Evolutionary conservation across 2,329 filamentous ascomycete genomes (phyloP).

Genomic region (Penicillium brevicompactum): DNA sequence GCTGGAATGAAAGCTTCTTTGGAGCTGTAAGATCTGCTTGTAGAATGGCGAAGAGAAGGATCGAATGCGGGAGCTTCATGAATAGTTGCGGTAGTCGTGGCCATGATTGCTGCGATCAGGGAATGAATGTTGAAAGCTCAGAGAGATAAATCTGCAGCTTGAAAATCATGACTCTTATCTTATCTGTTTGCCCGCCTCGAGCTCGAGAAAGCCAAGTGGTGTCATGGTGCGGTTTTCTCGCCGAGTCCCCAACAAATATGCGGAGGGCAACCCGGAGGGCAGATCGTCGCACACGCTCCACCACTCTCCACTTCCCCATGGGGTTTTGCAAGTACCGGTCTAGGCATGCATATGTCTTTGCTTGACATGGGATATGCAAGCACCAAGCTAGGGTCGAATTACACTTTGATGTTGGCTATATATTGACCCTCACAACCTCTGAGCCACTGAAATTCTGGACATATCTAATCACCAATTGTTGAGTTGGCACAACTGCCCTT

Average conservation of each 20-base stretch:
- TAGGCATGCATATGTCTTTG: background rate
- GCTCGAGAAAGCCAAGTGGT: background rate
- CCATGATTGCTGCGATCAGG: conserved; percentile 2
- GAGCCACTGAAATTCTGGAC: background rate
- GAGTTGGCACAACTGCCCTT: background rate
- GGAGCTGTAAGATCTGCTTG: conserved; percentile 2
- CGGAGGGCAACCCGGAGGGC: conserved; percentile 11
- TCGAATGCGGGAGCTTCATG: conserved; percentile 3
- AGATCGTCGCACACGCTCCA: background rate
- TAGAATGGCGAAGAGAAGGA: background rate
- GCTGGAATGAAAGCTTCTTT: conserved; percentile 36
- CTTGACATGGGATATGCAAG: background rate
- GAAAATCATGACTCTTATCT: conserved; percentile 5
- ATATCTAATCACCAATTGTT: background rate
- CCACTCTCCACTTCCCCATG: conserved; percentile 21
- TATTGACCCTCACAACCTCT: background rate
- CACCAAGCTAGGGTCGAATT: background rate
- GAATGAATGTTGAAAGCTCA: background rate
- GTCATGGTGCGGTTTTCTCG: conserved; percentile 12
- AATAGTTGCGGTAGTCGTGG: background rate
- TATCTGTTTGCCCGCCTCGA: conserved; percentile 1
- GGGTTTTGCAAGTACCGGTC: conserved; percentile 7
- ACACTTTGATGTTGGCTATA: background rate
- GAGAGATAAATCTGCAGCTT: background rate
- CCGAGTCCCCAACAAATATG: background rate